A percentile compares a stretch with the other conserved stretches of the same genome.
Evolutionary conservation across 2,329 filamentous ascomycete genomes (phyloP).

Genomic region (Aspergillus clavatus): DNA sequence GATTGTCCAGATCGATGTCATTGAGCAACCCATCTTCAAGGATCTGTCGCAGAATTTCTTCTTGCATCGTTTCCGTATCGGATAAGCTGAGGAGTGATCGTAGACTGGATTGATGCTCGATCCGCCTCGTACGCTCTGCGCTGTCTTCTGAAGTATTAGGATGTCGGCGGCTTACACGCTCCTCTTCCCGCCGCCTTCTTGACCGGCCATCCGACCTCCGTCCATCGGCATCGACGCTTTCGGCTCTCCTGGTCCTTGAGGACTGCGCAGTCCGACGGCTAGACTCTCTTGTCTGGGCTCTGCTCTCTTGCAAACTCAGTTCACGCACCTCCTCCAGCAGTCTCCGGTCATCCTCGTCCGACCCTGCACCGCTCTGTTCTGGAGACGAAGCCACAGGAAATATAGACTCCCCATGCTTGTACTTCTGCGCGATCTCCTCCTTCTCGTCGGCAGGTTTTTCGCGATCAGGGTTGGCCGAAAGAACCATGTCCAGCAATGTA

Average conservation of each 20-base stretch:
- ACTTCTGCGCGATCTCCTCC: slow-evolving; percentile 67
- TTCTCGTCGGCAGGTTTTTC: slow-evolving; percentile 67
- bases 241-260: slow-evolving; percentile 23
- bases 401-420: slow-evolving; percentile 76
- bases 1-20: slow-evolving; percentile 81
- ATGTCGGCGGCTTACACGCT: slow-evolving; percentile 26
- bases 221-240: slow-evolving; percentile 37
- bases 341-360: slow-evolving; percentile 61
- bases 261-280: slow-evolving; percentile 21
- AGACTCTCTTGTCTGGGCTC: slow-evolving; percentile 23
- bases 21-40: slow-evolving; percentile 81
- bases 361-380: slow-evolving; percentile 32
- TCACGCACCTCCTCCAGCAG: slow-evolving; percentile 67
- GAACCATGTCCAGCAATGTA: slow-evolving; percentile 82
- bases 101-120: slow-evolving; percentile 87
- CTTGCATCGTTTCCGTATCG: slow-evolving; percentile 72
- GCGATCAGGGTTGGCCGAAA: slow-evolving; percentile 72
- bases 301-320: slow-evolving; percentile 59
- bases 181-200: slow-evolving; percentile 34
- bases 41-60: slow-evolving; percentile 85
- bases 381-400: slow-evolving; percentile 54
- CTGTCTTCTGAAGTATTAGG: slow-evolving; percentile 17
- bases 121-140: slow-evolving; percentile 48
- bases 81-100: slow-evolving; percentile 77
- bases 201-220: slow-evolving; percentile 37